Evolutionary conservation across 192 early-diverging fungal species (phyloP).

Genomic region (Coemansia sp.): DNA sequence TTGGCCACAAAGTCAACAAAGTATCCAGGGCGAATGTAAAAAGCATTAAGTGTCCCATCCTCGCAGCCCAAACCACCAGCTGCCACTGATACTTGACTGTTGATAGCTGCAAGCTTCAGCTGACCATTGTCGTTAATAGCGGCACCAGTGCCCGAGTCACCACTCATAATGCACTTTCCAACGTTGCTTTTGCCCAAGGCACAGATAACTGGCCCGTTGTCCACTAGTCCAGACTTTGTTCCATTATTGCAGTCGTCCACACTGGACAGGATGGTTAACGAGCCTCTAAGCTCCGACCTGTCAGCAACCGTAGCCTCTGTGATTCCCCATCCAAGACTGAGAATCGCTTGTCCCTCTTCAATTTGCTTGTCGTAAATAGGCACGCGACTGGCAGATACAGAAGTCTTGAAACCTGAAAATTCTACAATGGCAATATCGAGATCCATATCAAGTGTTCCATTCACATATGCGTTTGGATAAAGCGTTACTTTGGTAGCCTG

Average conservation of each 20-base stretch:
- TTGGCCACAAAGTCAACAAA: slow-evolving; percentile 5
- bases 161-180: slow-evolving; percentile 5
- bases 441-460: slow-evolving; percentile 7
- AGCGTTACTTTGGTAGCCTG: slow-evolving; percentile 3
- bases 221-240: not conserved
- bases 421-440: slow-evolving; percentile 5
- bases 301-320: slow-evolving; percentile 1
- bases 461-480: not conserved
- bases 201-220: slow-evolving; percentile 1
- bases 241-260: not conserved
- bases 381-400: not conserved
- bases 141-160: slow-evolving; percentile 6
- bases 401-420: not conserved
- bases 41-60: not conserved
- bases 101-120: not conserved
- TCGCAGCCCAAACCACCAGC: not conserved
- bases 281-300: not conserved
- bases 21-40: slow-evolving; percentile 4
- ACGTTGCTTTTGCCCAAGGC: not conserved
- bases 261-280: not conserved
- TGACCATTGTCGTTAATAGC: not conserved
- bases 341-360: slow-evolving; percentile 1
- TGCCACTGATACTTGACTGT: not conserved
- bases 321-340: slow-evolving; percentile 4
- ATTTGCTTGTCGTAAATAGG: not conserved